Conservation (phyloP, 148 eudicot genomes). For the Fagopyrum tataricum region DNA sequence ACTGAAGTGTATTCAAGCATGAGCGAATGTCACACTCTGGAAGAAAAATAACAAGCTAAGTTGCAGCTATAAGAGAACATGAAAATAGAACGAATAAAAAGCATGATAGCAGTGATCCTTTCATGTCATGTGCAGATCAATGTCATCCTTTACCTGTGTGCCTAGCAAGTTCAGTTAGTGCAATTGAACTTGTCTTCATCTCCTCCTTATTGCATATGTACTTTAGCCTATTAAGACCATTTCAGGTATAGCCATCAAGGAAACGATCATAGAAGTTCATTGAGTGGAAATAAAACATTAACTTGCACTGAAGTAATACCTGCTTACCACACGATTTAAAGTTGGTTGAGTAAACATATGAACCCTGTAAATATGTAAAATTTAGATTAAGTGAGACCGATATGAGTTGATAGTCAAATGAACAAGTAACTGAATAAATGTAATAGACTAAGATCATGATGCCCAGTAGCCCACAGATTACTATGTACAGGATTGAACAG, state of each 20-base stretch:
- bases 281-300: background rate
- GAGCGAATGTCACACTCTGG: constrained; percentile 92
- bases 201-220: constrained; percentile 85
- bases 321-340: constrained; percentile 76
- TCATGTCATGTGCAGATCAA: background rate
- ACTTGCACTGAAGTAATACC: constrained; percentile 33
- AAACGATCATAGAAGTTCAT: background rate
- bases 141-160: constrained; percentile 53
- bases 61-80: constrained; percentile 9
- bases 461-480: background rate
- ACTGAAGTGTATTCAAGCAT: constrained; percentile 95
- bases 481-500: background rate
- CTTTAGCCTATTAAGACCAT: constrained; percentile 52
- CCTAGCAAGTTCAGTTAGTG: constrained; percentile 81
- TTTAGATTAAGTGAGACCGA: background rate
- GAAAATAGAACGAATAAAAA: constrained; percentile 7
- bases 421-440: background rate
- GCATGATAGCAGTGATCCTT: background rate
- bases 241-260: background rate
- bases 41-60: constrained; percentile 10
- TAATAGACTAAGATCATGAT: constrained; percentile 1
- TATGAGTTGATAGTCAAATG: background rate
- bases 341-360: constrained; percentile 83
- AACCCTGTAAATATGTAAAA: constrained; percentile 46
- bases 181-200: constrained; percentile 68